These are phyloP conservation scores for Phytophthora tentaculata DNA, from an alignment of 352 stramenopile genomes.

Conservation along the genomic window DNA sequence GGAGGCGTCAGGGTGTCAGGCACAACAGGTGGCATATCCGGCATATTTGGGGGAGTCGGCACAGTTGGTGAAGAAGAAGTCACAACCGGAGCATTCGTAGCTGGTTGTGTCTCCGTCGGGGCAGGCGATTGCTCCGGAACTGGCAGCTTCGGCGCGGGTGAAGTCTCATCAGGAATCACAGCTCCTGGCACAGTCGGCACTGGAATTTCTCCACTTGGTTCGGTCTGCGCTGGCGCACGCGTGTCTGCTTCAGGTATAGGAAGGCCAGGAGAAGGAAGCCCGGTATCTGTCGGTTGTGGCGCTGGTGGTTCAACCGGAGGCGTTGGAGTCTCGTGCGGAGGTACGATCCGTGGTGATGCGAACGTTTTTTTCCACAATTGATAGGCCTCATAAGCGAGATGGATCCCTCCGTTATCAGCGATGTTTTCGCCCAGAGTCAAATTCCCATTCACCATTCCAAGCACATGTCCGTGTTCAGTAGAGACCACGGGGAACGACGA, in stretches of 20 bases:
- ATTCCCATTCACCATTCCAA: constrained; percentile 87
- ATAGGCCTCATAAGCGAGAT: constrained; percentile 85
- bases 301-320: constrained; percentile 1
- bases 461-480: constrained; percentile 39
- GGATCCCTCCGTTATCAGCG: constrained; percentile 89
- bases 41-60: background rate
- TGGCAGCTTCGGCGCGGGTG: constrained; percentile 4
- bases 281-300: constrained; percentile 14
- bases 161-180: constrained; percentile 17
- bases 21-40: constrained; percentile 7
- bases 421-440: constrained; percentile 94
- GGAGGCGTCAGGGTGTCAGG: constrained; percentile 2
- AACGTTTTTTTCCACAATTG: constrained; percentile 55
- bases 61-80: constrained; percentile 3
- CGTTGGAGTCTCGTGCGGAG: background rate
- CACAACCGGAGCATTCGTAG: constrained; percentile 8
- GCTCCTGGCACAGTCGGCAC: constrained; percentile 10
- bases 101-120: constrained; percentile 13
- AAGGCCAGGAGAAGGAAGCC: constrained; percentile 12
- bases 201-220: constrained; percentile 16
- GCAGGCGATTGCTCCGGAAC: constrained; percentile 13
- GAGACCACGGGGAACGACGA: constrained; percentile 56
- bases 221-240: constrained; percentile 13
- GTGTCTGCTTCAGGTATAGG: constrained; percentile 18
- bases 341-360: constrained; percentile 8